A percentile compares a stretch with the other conserved stretches of the same genome.
phyloP scores from a whole-genome alignment of 257 asterid species.

The Paraleonurus japonicus region DNA sequence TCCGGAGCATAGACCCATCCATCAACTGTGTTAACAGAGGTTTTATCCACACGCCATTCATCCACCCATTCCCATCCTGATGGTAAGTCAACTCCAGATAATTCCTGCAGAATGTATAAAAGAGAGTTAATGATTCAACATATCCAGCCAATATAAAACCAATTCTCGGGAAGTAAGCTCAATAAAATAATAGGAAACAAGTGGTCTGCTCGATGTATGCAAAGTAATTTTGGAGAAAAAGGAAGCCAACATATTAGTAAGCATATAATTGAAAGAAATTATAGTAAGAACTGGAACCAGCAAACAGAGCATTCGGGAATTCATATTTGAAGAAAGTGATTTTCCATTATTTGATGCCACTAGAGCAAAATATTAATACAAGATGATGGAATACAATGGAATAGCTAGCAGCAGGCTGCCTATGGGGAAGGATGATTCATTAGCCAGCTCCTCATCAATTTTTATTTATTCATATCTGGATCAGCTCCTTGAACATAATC shows the following conservation, averaged over 20 bases:
- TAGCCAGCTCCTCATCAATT: not conserved
- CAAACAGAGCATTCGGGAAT: not conserved
- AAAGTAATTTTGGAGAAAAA: not conserved
- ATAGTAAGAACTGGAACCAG: not conserved
- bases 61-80: slow-evolving; percentile 87
- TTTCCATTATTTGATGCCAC: slow-evolving; percentile 2
- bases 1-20: slow-evolving; percentile 98
- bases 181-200: slow-evolving; percentile 8
- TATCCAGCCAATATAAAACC: slow-evolving; percentile 16
- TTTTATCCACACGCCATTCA: slow-evolving; percentile 79
- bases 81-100: slow-evolving; percentile 59
- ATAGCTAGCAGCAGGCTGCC: not conserved
- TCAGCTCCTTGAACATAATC: not conserved
- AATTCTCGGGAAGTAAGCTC: slow-evolving; percentile 11
- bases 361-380: not conserved
- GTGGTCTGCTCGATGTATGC: slow-evolving; percentile 5
- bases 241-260: not conserved
- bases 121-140: slow-evolving; percentile 6
- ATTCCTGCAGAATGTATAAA: slow-evolving; percentile 44
- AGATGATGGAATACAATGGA: not conserved
- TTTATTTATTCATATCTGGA: not conserved
- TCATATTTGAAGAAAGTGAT: not conserved
- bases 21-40: slow-evolving; percentile 61
- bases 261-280: not conserved
- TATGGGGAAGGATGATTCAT: not conserved